phyloP scores from a whole-genome alignment of 2,329 filamentous ascomycete genomes.

The Trichoderma lentiforme region DNA sequence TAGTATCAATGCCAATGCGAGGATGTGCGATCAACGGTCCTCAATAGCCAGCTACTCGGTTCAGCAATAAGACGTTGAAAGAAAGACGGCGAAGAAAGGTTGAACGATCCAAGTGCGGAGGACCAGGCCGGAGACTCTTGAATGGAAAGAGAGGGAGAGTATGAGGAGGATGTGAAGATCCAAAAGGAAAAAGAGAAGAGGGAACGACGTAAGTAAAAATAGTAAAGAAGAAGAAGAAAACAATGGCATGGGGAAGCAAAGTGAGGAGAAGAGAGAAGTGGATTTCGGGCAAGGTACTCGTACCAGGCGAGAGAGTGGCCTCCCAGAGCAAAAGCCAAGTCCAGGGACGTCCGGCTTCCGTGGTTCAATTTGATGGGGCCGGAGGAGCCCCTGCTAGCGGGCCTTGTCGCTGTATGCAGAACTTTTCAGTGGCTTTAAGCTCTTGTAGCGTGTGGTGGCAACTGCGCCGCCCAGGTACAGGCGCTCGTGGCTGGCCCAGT shows the following conservation, averaged over 20 bases:
- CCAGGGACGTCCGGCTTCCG: background rate
- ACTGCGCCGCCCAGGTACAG: background rate
- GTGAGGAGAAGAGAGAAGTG: constrained; percentile 13
- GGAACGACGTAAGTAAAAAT: constrained; percentile 20
- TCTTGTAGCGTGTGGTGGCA: background rate
- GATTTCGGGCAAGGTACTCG: background rate
- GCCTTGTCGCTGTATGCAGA: background rate
- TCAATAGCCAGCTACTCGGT: constrained; percentile 27
- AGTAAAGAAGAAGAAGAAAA: constrained; percentile 22
- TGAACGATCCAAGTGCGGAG: constrained; percentile 12
- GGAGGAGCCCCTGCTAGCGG: background rate
- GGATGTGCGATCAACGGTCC: constrained; percentile 33
- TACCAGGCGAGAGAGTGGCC: background rate
- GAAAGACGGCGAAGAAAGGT: constrained; percentile 18
- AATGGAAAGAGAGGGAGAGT: constrained; percentile 17
- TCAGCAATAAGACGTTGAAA: constrained; percentile 23
- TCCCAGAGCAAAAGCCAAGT: background rate
- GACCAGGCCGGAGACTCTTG: constrained; percentile 15
- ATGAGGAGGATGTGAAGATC: background rate
- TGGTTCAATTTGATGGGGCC: background rate
- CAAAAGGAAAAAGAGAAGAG: constrained; percentile 12
- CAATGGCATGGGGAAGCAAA: constrained; percentile 18
- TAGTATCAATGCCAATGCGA: constrained; percentile 17
- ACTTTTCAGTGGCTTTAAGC: background rate
- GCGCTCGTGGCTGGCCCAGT: background rate